Conservation (phyloP, 495 filamentous ascomycete genomes). For the Aspergillus leporis region DNA sequence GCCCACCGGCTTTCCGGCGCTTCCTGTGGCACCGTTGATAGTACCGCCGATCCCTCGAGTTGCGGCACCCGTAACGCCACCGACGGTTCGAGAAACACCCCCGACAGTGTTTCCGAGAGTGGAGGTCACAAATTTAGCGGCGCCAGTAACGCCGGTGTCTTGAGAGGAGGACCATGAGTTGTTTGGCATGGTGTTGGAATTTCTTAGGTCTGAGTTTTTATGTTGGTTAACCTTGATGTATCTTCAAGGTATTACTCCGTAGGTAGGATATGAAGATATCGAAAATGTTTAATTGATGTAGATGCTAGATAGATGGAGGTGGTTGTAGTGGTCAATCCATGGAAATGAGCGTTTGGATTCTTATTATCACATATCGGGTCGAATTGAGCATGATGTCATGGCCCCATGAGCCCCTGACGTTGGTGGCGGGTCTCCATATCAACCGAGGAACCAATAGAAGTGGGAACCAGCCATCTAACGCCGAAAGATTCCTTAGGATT, state of each 20-base stretch:
- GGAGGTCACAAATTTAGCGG: constrained; percentile 49
- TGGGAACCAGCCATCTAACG: no score
- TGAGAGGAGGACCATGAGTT: constrained; percentile 23
- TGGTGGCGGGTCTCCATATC: no score
- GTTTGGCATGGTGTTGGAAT: constrained; percentile 16
- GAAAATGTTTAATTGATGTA: background rate
- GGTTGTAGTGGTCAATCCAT: background rate
- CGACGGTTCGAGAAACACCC: constrained; percentile 63
- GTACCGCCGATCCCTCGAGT: constrained; percentile 65
- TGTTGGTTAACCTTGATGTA: background rate
- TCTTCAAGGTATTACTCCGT: background rate
- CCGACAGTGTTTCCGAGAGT: constrained; percentile 64
- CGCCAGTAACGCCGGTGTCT: constrained; percentile 40
- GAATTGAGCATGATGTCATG: background rate
- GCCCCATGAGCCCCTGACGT: background rate
- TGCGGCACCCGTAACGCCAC: constrained; percentile 67
- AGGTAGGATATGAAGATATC: background rate
- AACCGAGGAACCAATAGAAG: no score
- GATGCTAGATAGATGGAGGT: background rate
- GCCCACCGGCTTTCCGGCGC: constrained; percentile 63
- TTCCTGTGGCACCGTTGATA: constrained; percentile 62
- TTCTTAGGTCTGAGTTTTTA: no score
- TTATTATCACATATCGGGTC: no score
- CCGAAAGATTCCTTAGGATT: no score
- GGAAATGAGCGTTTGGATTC: no score